Evolutionary conservation across 1,139 yeast species (phyloP), one percentile per base, ranked within the genome.

Genomic region (Kodamaea derodonti): DNA sequence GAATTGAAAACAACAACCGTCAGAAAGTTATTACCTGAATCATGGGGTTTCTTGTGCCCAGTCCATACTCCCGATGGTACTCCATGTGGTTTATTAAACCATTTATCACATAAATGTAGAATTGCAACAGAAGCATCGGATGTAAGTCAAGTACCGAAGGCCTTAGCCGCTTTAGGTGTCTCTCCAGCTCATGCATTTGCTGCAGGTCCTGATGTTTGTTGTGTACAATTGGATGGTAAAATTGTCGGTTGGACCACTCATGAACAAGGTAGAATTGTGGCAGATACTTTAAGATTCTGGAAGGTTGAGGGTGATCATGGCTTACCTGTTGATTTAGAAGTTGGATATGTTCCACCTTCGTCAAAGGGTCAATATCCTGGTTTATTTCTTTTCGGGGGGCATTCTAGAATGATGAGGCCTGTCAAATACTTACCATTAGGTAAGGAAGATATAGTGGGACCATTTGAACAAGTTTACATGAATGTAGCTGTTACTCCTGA

Each of bases 31-130:
- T 73, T 92, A 40, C 99, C 99, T 0, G 99, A 92, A 63, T 85
- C 96, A 1, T 92, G 99, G 99, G 97, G 97, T 4, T 94, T 92
- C 73, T 66, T 94, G 50, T 94, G 99, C 68, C 98, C 99, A 14
- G 98, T 94, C 13, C 98, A 92, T 64, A 92, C 99, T 12, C 99
- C 99, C 3, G 99, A 92, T 84, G 99, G 99, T 52, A 85, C 97
- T 33, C 99, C 99, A 15, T 92, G 99, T 82, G 99, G 99, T 66
- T 72, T 92, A 58, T 72, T 92, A 52, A 94, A 94, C 64, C 99
- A 92, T 70, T 82, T 92, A 69, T 83, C 98, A 9, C 97, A 92
- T 64, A 87, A 86, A 61, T 92, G 99, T 73, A 73, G 75, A 51
- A 84, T 92, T 43, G 79, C 95, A 4, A 90, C 97, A 8, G 63